Base-by-base conservation (phyloP, 2,329 filamentous ascomycete species). In the Rhinocladiella similis region DNA sequence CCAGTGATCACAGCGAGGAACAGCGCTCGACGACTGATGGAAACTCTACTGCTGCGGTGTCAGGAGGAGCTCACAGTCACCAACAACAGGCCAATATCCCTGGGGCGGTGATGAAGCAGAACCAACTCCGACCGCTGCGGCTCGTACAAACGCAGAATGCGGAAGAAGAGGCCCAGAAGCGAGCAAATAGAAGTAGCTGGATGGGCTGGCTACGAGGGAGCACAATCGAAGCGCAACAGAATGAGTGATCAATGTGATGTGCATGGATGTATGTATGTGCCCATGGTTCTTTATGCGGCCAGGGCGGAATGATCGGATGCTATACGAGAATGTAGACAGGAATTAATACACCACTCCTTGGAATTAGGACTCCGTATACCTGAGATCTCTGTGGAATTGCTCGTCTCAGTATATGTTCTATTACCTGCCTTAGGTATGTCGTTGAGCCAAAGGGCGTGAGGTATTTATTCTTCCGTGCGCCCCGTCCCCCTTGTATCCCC, bases 51-150 rank as follows among this genome's bases (percentile, higher is more conserved):
- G 55, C 56, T 13, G 51, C 58, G 45, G 41, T 51, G 22, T 35
- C 54, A 25, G 52, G 54, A 25, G 81, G 61, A 27, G 43, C 14
- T 14, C 49, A 52, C 38, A 46, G n/a, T 19, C 62, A 49, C 47
- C 86, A 33, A 33, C 29, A 83, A 65, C 80, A 86, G 66, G 87
- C 81, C 67, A 87, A 85, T 57, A 88, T 90, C 56, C 87, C 86
- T 33, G 82, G 79, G 9, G 84, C 81, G n/a, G 78, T 82, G 9
- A 78, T 79, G 68, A 83, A 80, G 19, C 81, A 82, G 64, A 87
- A 86, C 67, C 94, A 94, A 73, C 86, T 95, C 56, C 83, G 92
- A 35, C 93, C 93, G 5, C 77, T 99, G 63, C 83, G 93, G 14
- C 80, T 99, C 27, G 91, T 97, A 46, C 89, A 94, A 73, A 90